phyloP scores from a whole-genome alignment of 2,329 filamentous ascomycete genomes.

The Aspergillus carbonarius region DNA sequence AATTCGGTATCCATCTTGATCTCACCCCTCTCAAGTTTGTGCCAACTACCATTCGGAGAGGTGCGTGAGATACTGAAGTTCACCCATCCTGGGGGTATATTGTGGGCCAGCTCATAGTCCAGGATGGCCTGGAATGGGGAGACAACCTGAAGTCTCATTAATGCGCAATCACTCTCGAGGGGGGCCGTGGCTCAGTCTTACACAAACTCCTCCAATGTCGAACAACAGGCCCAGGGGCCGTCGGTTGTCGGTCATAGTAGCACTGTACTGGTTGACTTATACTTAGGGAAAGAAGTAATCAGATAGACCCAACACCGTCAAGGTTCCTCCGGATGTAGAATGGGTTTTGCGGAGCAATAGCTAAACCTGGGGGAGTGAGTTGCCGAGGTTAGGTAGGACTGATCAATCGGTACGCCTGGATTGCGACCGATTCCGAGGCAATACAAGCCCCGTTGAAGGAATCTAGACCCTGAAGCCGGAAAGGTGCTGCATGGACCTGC shows the following conservation, averaged over 20 bases:
- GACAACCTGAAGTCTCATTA: constrained; percentile 60
- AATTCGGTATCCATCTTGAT: constrained; percentile 72
- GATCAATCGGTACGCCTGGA: background rate
- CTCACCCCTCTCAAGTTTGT: constrained; percentile 80
- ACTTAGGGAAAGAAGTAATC: background rate
- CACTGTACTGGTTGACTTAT: background rate
- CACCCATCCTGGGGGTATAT: constrained; percentile 84
- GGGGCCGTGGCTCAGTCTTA: constrained; percentile 51
- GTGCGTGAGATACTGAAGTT: constrained; percentile 84
- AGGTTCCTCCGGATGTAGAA: background rate
- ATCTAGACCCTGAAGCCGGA: background rate
- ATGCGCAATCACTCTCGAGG: background rate
- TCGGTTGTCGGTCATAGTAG: constrained; percentile 42
- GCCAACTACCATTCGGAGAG: constrained; percentile 80
- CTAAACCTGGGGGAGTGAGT: constrained; percentile 10
- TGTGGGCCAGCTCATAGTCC: constrained; percentile 75
- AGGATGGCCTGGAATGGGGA: constrained; percentile 93
- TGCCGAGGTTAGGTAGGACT: constrained; percentile 30
- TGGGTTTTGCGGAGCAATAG: constrained; percentile 12
- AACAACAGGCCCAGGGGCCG: constrained; percentile 77
- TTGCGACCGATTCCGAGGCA: background rate
- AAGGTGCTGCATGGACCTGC: background rate
- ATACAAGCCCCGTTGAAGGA: background rate
- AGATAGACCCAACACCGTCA: background rate
- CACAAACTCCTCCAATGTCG: constrained; percentile 95